Evolutionary conservation across 768 basidiomycete species (phyloP), one percentile per base, ranked within the genome.

Genomic region (Kwoniella shandongensis): DNA sequence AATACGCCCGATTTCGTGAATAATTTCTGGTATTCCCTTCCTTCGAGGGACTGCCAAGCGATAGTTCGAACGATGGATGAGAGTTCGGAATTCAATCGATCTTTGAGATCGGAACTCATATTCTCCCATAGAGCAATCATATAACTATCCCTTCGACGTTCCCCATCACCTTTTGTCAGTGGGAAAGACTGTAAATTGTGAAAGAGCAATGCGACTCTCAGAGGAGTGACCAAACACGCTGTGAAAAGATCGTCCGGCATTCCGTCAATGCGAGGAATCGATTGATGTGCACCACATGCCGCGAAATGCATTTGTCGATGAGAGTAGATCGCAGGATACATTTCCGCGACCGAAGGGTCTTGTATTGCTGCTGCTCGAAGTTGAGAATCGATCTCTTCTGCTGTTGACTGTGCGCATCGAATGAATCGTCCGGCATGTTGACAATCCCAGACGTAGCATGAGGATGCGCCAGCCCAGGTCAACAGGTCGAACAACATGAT

Each of bases 231-330:
- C 20, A 73, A 48, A 47, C 71, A 73, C 8, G 65, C 54, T 2
- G 71, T 70, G 57, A 73, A 73, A 3, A 70, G 42, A 44, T 73
- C 71, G 41, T 73, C 71, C 2, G 71, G 71, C 32, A 73, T 35
- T 8, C 69, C 71, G 5, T 62, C 38, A 17, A 68, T 54, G 8
- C 53, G 39, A 10, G 71, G 71, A 11, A 70, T n/a, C 0, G 35
- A 25, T 41, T 73, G 57, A 20, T 68, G 36, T 2, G 71, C 29
- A 2, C 66, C 63, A 56, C 71, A 73, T 23, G 69, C 66, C 17
- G 71, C 69, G 35, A 73, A 69, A 29, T 73, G 71, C 35, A 73
- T 73, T 27, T 70, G 69, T 10, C 61, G 61, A 40, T 58, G 38
- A 23, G 66, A 27, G 57, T 70, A 73, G n/a, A 70, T 59, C 0